Conservation (phyloP, 106 monocot genomes). For the Phalaenopsis aphrodite region DNA sequence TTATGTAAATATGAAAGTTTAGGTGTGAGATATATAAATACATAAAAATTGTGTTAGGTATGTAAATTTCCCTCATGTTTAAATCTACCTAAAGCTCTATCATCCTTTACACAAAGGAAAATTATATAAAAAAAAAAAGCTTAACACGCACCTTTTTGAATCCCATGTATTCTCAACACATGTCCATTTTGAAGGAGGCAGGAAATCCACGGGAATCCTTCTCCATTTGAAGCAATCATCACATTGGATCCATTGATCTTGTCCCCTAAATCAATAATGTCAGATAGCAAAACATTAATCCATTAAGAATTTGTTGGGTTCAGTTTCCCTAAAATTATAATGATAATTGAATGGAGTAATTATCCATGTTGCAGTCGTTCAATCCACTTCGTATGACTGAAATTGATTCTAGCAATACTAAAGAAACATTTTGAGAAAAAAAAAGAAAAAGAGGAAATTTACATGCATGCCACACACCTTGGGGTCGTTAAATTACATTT, state of each 20-base stretch:
- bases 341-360: neutral
- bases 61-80: neutral
- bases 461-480: no score
- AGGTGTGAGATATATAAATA: no score
- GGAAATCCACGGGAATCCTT: conserved; percentile 59
- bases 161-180: conserved; percentile 80
- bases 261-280: conserved; percentile 32
- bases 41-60: no score
- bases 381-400: neutral
- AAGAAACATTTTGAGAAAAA: neutral
- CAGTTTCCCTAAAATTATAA: neutral
- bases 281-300: conserved; percentile 5
- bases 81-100: neutral
- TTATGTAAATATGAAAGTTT: no score
- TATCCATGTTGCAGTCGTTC: neutral
- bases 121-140: neutral
- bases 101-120: neutral
- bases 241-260: conserved; percentile 97
- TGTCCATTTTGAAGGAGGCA: conserved; percentile 77
- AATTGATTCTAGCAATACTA: neutral
- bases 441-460: neutral
- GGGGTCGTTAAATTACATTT: no score
- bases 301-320: neutral
- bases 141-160: conserved; percentile 34
- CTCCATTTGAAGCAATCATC: conserved; percentile 92